Conservation (phyloP, 2,329 filamentous ascomycete genomes). For the Emergomyces orientalis region DNA sequence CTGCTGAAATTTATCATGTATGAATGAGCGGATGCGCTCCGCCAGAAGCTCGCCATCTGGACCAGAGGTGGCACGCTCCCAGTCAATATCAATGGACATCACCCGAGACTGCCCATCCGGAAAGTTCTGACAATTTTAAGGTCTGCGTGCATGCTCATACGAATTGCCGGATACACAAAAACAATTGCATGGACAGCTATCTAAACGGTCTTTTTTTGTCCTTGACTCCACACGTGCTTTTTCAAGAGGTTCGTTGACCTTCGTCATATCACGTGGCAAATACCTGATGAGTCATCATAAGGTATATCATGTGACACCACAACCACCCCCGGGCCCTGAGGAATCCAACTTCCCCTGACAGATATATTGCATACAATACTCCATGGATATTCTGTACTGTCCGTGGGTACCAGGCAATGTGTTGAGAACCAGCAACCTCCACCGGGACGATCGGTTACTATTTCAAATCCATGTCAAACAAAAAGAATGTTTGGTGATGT, state of each 20-base stretch:
- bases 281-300: background rate
- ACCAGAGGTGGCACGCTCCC: constrained; percentile 83
- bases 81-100: constrained; percentile 98
- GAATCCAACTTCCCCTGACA: too few relatives aligned
- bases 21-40: constrained; percentile 79
- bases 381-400: too few relatives aligned
- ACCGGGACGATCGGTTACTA: background rate
- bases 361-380: too few relatives aligned
- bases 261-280: background rate
- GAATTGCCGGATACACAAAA: too few relatives aligned
- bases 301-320: background rate
- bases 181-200: background rate
- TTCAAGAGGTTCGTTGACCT: background rate
- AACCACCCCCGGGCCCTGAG: too few relatives aligned
- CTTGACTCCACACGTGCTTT: background rate
- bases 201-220: background rate
- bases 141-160: background rate
- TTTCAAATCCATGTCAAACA: background rate
- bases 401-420: background rate
- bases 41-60: constrained; percentile 78
- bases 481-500: background rate
- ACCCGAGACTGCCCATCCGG: constrained; percentile 23
- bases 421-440: background rate
- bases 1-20: constrained; percentile 91
- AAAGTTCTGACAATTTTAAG: background rate